Base-by-base conservation (phyloP, 164 flowering plant species). In the Aristolochia fimbriata region DNA sequence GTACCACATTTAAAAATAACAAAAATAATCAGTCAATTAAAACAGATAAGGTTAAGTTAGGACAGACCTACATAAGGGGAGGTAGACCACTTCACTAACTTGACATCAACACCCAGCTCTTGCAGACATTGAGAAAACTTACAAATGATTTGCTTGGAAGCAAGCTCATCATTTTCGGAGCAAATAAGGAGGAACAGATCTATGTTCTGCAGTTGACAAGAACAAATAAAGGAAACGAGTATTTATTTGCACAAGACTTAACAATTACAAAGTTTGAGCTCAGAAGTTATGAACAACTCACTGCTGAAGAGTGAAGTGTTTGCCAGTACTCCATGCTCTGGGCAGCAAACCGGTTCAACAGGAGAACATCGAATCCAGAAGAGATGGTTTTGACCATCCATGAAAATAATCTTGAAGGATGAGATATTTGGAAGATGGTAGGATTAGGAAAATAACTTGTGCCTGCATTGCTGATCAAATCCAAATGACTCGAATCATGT, bases 281-380 rank as follows among this genome's bases (percentile, higher is more conserved):
- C 56, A 22, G 31, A 47, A 23, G 41, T 25, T 37, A n/a, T 47
- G 31, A 24, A 60, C 46, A 24, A 48, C 92, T 82, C 74, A 93
- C 98, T 47, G 78, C 77, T 53, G 97, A 77, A 47, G 96, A 62
- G 70, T 90, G 90, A 47, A 93, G 74, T 63, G 92, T 89, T 73
- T 85, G 97, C 98, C 98, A 93, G 69, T 84, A 93, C 71, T 89
- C 98, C 61, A 97, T 96, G 55, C 98, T 94, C 31, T 89, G 92
- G 47, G 83, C 69, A 72, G 87, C 98, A 71, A 84, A 86, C 69
- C 84, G 74, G 71, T 50, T 75, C 53, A 89, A 79, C 72, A 90
- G 90, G 70, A 93, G 76, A 51, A 83, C 67, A 73, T 93, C 97
- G 33, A 89, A 73, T 56, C 87, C 72, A 60, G 86, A 82, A 55